These are phyloP conservation scores for Metschnikowia kunwiensis DNA, from an alignment of 805 yeast genomes.

Conservation along the genomic window DNA sequence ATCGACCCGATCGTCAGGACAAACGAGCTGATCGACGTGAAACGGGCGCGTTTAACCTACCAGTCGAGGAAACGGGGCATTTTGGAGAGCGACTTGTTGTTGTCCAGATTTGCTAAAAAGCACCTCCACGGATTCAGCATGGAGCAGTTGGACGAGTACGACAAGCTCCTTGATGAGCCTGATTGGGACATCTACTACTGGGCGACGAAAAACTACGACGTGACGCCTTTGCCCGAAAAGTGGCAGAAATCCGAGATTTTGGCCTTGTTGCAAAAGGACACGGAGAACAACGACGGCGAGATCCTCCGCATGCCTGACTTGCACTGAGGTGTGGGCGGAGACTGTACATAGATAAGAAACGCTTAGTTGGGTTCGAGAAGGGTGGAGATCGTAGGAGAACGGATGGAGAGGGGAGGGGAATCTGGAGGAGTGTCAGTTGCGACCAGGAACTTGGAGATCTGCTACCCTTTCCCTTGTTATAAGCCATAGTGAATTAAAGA, in stretches of 20 bases:
- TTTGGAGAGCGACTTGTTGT: slow-evolving; percentile 82
- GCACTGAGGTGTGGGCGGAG: slow-evolving; percentile 7
- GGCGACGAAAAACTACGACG: slow-evolving; percentile 82
- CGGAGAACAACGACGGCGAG: slow-evolving; percentile 67
- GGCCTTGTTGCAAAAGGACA: slow-evolving; percentile 62
- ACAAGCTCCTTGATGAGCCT: slow-evolving; percentile 80
- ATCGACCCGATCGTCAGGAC: slow-evolving; percentile 77
- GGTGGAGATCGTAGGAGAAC: neutral
- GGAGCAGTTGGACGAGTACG: slow-evolving; percentile 81
- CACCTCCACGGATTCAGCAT: slow-evolving; percentile 56
- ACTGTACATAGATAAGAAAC: neutral
- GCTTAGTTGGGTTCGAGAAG: neutral
- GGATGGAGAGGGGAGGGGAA: too few relatives aligned
- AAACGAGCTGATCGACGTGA: slow-evolving; percentile 68
- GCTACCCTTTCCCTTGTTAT: too few relatives aligned
- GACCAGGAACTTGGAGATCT: too few relatives aligned
- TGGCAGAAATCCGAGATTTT: slow-evolving; percentile 74
- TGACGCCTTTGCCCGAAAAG: slow-evolving; percentile 82
- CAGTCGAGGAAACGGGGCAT: slow-evolving; percentile 95
- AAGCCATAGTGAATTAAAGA: too few relatives aligned
- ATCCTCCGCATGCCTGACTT: slow-evolving; percentile 81
- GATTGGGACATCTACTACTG: slow-evolving; percentile 99
- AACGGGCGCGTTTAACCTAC: slow-evolving; percentile 84
- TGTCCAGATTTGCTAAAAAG: slow-evolving; percentile 81
- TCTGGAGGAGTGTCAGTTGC: too few relatives aligned